Evolutionary conservation across 2,329 filamentous ascomycete species (phyloP).

Genomic region (Sphaerulina vaccinii): DNA sequence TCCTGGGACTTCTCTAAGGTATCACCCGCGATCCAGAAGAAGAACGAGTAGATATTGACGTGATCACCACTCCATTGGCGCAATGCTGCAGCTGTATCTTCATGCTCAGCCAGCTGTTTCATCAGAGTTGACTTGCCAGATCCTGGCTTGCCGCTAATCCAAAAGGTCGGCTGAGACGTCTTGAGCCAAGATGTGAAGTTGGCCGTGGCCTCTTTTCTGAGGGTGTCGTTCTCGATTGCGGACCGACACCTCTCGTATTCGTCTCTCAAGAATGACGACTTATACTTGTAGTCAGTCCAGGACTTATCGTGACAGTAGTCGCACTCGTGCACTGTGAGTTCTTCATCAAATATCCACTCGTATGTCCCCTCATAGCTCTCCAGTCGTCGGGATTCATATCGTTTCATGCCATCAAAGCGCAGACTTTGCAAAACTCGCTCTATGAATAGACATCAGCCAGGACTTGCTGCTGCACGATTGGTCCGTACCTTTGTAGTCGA

Average conservation of each 20-base stretch:
- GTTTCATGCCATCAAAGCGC: constrained; percentile 2
- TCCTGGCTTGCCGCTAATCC: constrained; percentile 10
- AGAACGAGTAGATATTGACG: neutral
- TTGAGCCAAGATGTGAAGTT: neutral
- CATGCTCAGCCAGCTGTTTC: neutral
- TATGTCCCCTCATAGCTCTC: constrained; percentile 2
- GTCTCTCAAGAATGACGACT: neutral
- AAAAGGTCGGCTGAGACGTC: neutral
- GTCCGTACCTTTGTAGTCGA: too few relatives aligned
- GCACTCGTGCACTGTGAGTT: neutral
- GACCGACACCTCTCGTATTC: neutral
- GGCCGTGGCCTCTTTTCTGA: neutral
- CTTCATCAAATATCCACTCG: constrained; percentile 1
- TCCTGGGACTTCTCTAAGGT: neutral
- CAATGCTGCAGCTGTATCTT: neutral
- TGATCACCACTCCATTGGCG: neutral
- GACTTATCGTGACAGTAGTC: too few relatives aligned
- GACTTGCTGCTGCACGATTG: too few relatives aligned
- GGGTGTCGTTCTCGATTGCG: neutral
- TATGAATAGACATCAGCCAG: too few relatives aligned
- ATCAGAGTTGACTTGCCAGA: constrained; percentile 15
- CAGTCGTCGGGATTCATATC: neutral
- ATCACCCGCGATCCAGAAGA: constrained; percentile 3
- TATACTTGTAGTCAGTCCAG: too few relatives aligned
- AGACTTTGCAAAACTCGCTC: neutral